These are phyloP conservation scores for Penicillium sp. DNA, from an alignment of 2,329 filamentous ascomycete genomes.

Conservation along the genomic window DNA sequence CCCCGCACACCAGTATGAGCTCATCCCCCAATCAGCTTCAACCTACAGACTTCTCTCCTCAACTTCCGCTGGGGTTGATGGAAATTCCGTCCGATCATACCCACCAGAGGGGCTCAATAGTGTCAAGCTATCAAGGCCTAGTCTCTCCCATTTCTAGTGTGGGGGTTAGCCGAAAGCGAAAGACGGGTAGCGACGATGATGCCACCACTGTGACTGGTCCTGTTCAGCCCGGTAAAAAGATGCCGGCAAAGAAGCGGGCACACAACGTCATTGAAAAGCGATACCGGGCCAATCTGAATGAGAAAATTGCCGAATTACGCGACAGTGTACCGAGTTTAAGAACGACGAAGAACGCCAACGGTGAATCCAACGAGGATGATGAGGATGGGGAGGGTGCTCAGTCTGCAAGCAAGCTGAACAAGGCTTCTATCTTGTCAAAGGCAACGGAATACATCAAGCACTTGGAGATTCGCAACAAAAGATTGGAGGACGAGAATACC, in stretches of 20 bases:
- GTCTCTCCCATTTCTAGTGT: slow-evolving; percentile 28
- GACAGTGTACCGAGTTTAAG: slow-evolving; percentile 90
- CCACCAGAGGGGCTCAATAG: neutral
- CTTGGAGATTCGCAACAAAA: slow-evolving; percentile 84
- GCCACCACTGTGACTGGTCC: slow-evolving; percentile 31
- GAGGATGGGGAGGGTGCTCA: slow-evolving; percentile 80
- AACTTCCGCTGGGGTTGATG: slow-evolving; percentile 32
- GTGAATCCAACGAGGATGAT: slow-evolving; percentile 58
- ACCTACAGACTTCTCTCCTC: slow-evolving; percentile 30
- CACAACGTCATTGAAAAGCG: slow-evolving; percentile 99
- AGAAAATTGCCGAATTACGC: slow-evolving; percentile 89
- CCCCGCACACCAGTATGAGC: slow-evolving; percentile 26
- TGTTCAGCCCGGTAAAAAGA: slow-evolving; percentile 47
- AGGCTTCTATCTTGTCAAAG: slow-evolving; percentile 94
- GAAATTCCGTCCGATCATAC: slow-evolving; percentile 25
- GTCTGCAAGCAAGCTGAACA: slow-evolving; percentile 92
- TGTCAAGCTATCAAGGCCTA: slow-evolving; percentile 9
- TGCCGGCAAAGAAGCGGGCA: slow-evolving; percentile 82
- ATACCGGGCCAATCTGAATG: slow-evolving; percentile 93
- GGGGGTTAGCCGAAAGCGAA: slow-evolving; percentile 61
- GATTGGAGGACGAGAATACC: slow-evolving; percentile 76
- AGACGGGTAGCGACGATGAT: slow-evolving; percentile 61
- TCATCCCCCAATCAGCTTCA: slow-evolving; percentile 21
- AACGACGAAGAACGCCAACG: slow-evolving; percentile 63
- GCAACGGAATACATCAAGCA: slow-evolving; percentile 96